Base-by-base conservation (phyloP, 1,284 basidiomycete genomes). In the Ganoderma resinaceum region DNA sequence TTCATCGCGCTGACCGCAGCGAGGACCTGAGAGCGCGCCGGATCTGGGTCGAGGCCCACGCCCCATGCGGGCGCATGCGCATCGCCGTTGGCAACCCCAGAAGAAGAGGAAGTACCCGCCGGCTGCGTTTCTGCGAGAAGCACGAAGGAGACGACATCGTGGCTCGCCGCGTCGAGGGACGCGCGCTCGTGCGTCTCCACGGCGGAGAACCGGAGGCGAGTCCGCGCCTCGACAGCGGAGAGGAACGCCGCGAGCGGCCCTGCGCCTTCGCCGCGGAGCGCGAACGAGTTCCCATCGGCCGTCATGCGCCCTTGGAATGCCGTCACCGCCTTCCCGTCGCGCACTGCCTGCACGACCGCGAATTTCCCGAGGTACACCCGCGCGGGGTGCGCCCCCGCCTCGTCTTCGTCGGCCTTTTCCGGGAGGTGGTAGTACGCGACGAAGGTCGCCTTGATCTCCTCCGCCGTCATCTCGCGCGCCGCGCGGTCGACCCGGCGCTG, bases 161-260 rank as follows among this genome's bases (percentile, higher is more conserved):
- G 89, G 66, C 90, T 87, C 60, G 93, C 90, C 49, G 93, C 93
- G 72, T 92, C 89, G n/a, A 93, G 94, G 68, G 98, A 90, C 26
- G 93, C 89, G 80, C 99, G 96, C 79, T 99, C 97, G 12, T 90
- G 89, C 82, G 99, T 99, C 76, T 98, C 96, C 64, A 96, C 90
- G 69, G 99, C 87, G 46, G 92, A 89, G 72, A 97, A 86, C 73
- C 94, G 86, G 79, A 98, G 89, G 73, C 92, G 89, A 62, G 97
- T 88, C 76, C 95, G 89, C 1, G 85, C 88, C 73, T 90, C 89
- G 63, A 99, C 89, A 23, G 97, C 97, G 77, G 97, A 89, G 66
- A 99, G 86, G 74, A 99, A 86, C 35, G 97, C 92, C 29, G 96
- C 98, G 60, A 99, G 87, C 20, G 98, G 96, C 40, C 97, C 97